Percentiles rank a stretch among this genome's conserved stretches.
phyloP scores from a whole-genome alignment of 306 rosid genomes.

The Pachyrhizus erosus region DNA sequence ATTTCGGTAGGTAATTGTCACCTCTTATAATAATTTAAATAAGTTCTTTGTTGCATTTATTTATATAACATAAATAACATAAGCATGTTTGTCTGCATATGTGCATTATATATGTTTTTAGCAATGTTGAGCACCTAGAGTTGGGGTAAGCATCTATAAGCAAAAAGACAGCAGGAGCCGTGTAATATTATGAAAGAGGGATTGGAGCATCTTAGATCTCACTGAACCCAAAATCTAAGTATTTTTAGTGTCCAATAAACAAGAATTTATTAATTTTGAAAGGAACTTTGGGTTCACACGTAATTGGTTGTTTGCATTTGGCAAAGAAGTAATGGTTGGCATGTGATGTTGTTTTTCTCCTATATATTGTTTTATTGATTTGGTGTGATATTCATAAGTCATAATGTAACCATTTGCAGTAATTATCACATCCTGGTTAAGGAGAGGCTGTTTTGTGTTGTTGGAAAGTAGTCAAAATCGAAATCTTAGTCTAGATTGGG shows the following conservation, averaged over 20 bases:
- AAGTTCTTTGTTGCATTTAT: not conserved
- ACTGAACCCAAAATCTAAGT: not conserved
- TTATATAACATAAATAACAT: not conserved
- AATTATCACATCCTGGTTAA: not conserved
- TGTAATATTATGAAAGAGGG: constrained; percentile 16
- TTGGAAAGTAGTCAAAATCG: not conserved
- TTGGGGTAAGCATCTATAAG: constrained; percentile 8
- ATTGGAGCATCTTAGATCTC: constrained; percentile 28
- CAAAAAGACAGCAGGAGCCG: constrained; percentile 1
- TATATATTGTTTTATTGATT: not conserved
- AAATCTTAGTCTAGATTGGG: not conserved
- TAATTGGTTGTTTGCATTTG: not conserved
- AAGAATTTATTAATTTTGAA: constrained; percentile 11
- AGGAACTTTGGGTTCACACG: constrained; percentile 14
- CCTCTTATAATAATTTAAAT: constrained; percentile 33
- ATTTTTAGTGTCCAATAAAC: not conserved
- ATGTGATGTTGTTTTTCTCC: not conserved
- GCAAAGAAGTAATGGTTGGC: not conserved
- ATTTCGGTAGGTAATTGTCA: constrained; percentile 65
- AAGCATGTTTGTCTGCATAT: not conserved
- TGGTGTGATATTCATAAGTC: not conserved
- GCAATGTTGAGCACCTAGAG: not conserved
- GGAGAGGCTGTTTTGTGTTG: not conserved
- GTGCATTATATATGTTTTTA: constrained; percentile 18
- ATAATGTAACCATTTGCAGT: not conserved